Base-by-base conservation (phyloP, 2,329 filamentous ascomycete species). In the Monilinia laxa region DNA sequence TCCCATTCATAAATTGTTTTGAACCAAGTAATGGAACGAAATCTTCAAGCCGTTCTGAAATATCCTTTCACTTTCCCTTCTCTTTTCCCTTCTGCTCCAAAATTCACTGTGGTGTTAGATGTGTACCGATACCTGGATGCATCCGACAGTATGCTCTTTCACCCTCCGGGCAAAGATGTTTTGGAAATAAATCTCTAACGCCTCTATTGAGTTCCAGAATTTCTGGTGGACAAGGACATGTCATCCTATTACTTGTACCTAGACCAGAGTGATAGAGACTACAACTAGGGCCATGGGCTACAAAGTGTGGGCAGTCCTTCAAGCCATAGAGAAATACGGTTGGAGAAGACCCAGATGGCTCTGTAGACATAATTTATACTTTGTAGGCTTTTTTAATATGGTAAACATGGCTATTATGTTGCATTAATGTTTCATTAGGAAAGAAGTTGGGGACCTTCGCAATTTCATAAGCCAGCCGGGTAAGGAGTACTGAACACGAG, bases 161-260 rank as follows among this genome's bases (percentile, higher is more conserved):
- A 18, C 55, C 42, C 2, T 16, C 38, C 2, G 55, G 55, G 23
- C 55, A 57, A 25, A 57, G 55, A 57, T 57, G n/a, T 57, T 42
- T 57, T 1, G 55, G 38, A 28, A 42, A 57, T 3, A 57, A 6
- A 57, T 57, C 38, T 6, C 35, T 57, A 3, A 57, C 35, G 2
- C 7, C 55, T 42, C 55, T 20, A 18, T 57, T 57, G 7, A 57
- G 7, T 11, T 57, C 23, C 9, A 57, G n/a, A 1, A 42, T 38
- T 11, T n/a, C 38, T 10, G 38, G 35, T 18, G 55, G 38, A 42
- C 55, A 57, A 1, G 55, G 14, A n/a, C 55, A 57, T 1, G 14
- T 4, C 14, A 5, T 57, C 25, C 35, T 11, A 11, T 42, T 20
- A 35, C 55, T 38, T 1, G 55, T 7, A 3, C 55, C 55, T 9